These are phyloP conservation scores for Teunomyces panamensis DNA, from an alignment of 805 yeast genomes.

Conservation along the genomic window DNA sequence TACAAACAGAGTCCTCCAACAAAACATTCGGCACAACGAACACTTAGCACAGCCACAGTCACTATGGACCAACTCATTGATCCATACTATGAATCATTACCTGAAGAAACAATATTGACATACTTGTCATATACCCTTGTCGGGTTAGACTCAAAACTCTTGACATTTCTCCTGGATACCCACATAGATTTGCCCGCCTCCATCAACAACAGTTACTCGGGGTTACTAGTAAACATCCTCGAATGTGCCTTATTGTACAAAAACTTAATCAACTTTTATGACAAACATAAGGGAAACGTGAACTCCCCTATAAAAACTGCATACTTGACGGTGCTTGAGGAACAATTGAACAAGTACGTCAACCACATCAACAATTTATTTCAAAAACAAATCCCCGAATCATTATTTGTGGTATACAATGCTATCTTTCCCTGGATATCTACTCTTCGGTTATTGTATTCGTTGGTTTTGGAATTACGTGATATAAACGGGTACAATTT, in stretches of 20 bases:
- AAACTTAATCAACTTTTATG: conserved; percentile 34
- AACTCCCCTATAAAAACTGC: conserved; percentile 62
- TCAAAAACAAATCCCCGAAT: conserved; percentile 18
- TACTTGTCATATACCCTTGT: conserved; percentile 50
- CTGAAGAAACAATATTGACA: conserved; percentile 21
- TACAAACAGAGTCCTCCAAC: conserved; percentile 9
- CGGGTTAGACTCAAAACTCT: conserved; percentile 61
- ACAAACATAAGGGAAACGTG: conserved; percentile 20
- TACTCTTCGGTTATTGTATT: conserved; percentile 56
- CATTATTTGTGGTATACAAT: conserved; percentile 36
- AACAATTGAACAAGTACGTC: conserved; percentile 34
- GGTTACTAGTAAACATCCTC: conserved; percentile 51
- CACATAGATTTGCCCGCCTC: conserved; percentile 46
- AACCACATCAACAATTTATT: conserved; percentile 34
- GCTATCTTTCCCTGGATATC: conserved; percentile 49
- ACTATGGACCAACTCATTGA: conserved; percentile 11
- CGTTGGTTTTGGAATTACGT: conserved; percentile 35
- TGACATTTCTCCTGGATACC: conserved; percentile 40
- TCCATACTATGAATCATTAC: conserved; percentile 30
- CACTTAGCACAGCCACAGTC: not conserved
- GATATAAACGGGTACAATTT: conserved; percentile 47
- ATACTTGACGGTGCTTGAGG: conserved; percentile 48
- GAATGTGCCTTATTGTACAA: conserved; percentile 74
- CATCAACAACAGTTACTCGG: conserved; percentile 55
- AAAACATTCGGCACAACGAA: conserved; percentile 6